These are phyloP conservation scores for Scutellaria minor DNA, from an alignment of 257 asterid species.

Conservation along the genomic window DNA sequence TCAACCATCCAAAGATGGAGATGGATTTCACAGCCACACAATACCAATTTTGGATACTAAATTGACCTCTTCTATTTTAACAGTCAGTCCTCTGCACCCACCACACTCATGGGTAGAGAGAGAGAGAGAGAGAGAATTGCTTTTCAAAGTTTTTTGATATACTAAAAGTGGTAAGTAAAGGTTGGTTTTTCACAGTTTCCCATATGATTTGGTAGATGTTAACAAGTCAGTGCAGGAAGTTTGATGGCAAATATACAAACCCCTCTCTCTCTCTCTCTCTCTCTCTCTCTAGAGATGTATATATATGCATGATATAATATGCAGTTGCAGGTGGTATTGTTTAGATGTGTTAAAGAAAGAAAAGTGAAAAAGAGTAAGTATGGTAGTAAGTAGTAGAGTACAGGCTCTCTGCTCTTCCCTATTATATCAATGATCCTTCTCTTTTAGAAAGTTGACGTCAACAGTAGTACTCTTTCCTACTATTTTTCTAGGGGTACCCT, in stretches of 20 bases:
- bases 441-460: slow-evolving; percentile 40
- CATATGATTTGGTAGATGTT: slow-evolving; percentile 41
- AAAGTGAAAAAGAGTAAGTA: not conserved
- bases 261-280: not conserved
- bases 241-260: slow-evolving; percentile 26
- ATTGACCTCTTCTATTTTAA: slow-evolving; percentile 29
- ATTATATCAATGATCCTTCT: slow-evolving; percentile 19
- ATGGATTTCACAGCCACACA: slow-evolving; percentile 25
- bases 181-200: slow-evolving; percentile 47
- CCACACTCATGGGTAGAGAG: slow-evolving; percentile 17
- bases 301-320: no score
- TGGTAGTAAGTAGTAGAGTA: not conserved
- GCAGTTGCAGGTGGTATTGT: slow-evolving; percentile 24
- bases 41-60: slow-evolving; percentile 37
- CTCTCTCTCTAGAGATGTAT: slow-evolving; percentile 1
- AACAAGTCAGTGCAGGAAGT: slow-evolving; percentile 37
- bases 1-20: slow-evolving; percentile 35
- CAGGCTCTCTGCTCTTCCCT: slow-evolving; percentile 19
- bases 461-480: slow-evolving; percentile 35
- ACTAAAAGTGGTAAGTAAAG: slow-evolving; percentile 43
- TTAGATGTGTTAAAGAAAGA: not conserved
- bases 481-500: slow-evolving; percentile 30
- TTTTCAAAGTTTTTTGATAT: not conserved
- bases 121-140: not conserved
- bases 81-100: slow-evolving; percentile 35